Percentiles rank a stretch among this genome's conserved stretches.
These are phyloP conservation scores for Lolium rigidum DNA, from an alignment of 176 grass and related monocot species.

Conservation along the genomic window DNA sequence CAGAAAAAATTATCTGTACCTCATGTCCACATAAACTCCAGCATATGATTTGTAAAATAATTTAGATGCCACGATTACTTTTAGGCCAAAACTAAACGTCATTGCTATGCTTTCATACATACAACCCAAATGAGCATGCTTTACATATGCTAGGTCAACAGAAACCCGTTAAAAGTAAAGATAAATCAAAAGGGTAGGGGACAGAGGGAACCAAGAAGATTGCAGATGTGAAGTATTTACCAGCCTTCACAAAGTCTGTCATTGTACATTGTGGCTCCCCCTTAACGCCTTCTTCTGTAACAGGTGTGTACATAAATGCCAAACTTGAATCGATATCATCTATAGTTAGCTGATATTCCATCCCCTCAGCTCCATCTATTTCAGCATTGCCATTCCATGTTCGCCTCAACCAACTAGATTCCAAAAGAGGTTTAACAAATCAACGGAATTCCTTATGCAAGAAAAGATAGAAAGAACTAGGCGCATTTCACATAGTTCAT, in stretches of 20 bases:
- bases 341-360: constrained; percentile 76
- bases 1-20: background rate
- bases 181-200: background rate
- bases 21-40: background rate
- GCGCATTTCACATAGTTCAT: constrained; percentile 1
- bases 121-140: constrained; percentile 7
- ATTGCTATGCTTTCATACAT: constrained; percentile 17
- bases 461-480: constrained; percentile 1
- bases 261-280: constrained; percentile 82
- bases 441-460: constrained; percentile 14
- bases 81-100: constrained; percentile 24
- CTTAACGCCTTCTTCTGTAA: constrained; percentile 83
- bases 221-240: constrained; percentile 45
- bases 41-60: constrained; percentile 21
- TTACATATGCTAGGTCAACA: constrained; percentile 14
- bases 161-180: background rate
- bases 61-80: background rate
- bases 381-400: constrained; percentile 71
- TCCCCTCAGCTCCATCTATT: constrained; percentile 79
- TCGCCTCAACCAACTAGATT: constrained; percentile 81
- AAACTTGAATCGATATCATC: constrained; percentile 91
- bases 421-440: constrained; percentile 39
- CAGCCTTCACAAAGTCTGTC: constrained; percentile 92
- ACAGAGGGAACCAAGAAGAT: background rate
- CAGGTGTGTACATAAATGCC: constrained; percentile 87